Conservation (phyloP, 352 stramenopile species). For the Sclerospora graminicola region DNA sequence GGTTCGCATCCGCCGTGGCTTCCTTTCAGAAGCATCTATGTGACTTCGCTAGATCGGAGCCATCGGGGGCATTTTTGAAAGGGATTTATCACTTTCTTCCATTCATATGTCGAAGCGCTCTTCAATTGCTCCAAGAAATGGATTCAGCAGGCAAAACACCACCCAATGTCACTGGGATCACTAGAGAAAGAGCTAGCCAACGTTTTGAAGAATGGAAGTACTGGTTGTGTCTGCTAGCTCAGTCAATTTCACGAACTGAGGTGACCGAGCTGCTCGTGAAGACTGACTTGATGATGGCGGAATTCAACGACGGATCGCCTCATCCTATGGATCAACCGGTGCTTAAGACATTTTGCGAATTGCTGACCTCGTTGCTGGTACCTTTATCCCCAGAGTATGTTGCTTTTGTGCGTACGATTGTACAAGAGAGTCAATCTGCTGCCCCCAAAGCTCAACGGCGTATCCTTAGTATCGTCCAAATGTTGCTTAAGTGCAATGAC, state of each 20-base stretch:
- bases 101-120: constrained; percentile 38
- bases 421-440: constrained; percentile 22
- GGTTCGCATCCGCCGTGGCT: constrained; percentile 12
- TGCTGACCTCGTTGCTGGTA: constrained; percentile 32
- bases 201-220: constrained; percentile 31
- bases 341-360: constrained; percentile 26
- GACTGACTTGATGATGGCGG: constrained; percentile 36
- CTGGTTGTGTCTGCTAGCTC: constrained; percentile 42
- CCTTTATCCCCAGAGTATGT: constrained; percentile 40
- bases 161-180: constrained; percentile 2
- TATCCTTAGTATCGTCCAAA: constrained; percentile 31
- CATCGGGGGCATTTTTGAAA: constrained; percentile 20
- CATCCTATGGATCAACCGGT: constrained; percentile 6
- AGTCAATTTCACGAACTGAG: constrained; percentile 32
- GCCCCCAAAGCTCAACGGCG: constrained; percentile 20
- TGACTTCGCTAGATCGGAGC: constrained; percentile 23
- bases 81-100: constrained; percentile 40
- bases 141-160: constrained; percentile 4
- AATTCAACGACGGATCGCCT: constrained; percentile 18
- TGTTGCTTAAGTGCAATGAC: constrained; percentile 23
- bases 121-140: constrained; percentile 26
- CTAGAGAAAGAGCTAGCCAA: constrained; percentile 5
- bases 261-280: constrained; percentile 45
- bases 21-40: constrained; percentile 33
- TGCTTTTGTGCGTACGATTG: constrained; percentile 28